These are phyloP conservation scores for Geotrichum siamense DNA, from an alignment of 1,139 yeast species.

Conservation along the genomic window DNA sequence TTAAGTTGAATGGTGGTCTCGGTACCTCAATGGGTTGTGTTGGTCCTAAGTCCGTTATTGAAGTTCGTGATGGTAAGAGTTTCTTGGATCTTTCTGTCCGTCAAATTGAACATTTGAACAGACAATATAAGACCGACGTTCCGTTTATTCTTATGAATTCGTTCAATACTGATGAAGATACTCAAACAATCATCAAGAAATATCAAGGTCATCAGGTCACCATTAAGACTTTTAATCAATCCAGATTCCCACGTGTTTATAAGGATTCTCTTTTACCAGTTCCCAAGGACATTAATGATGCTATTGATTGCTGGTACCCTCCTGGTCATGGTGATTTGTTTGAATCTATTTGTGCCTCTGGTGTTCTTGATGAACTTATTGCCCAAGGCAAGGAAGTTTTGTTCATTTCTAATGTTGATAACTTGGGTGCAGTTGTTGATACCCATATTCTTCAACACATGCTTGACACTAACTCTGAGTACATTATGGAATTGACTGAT, in stretches of 20 bases:
- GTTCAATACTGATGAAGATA: slow-evolving; percentile 94
- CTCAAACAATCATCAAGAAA: slow-evolving; percentile 90
- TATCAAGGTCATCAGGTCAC: slow-evolving; percentile 95
- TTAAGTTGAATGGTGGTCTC: slow-evolving; percentile 94
- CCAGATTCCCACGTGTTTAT: slow-evolving; percentile 90
- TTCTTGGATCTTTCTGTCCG: slow-evolving; percentile 92
- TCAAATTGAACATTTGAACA: slow-evolving; percentile 92
- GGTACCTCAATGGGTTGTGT: slow-evolving; percentile 99
- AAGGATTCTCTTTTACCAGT: slow-evolving; percentile 94
- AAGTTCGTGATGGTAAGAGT: slow-evolving; percentile 97
- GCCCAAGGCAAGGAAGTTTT: slow-evolving; percentile 92
- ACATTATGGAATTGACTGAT: slow-evolving; percentile 96
- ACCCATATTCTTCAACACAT: slow-evolving; percentile 84
- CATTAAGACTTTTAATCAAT: slow-evolving; percentile 94
- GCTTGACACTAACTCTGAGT: slow-evolving; percentile 86
- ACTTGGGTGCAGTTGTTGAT: slow-evolving; percentile 97
- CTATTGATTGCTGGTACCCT: slow-evolving; percentile 89
- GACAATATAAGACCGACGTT: slow-evolving; percentile 85
- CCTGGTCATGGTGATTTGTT: slow-evolving; percentile 99
- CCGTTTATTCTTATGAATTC: slow-evolving; percentile 97
- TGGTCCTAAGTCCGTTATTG: slow-evolving; percentile 96
- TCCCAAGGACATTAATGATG: slow-evolving; percentile 68
- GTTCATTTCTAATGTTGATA: slow-evolving; percentile 96
- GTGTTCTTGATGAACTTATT: slow-evolving; percentile 83
- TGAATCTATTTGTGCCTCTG: slow-evolving; percentile 81